phyloP scores from a whole-genome alignment of 2,329 filamentous ascomycete species.

The Zasmidium citrigriseum region DNA sequence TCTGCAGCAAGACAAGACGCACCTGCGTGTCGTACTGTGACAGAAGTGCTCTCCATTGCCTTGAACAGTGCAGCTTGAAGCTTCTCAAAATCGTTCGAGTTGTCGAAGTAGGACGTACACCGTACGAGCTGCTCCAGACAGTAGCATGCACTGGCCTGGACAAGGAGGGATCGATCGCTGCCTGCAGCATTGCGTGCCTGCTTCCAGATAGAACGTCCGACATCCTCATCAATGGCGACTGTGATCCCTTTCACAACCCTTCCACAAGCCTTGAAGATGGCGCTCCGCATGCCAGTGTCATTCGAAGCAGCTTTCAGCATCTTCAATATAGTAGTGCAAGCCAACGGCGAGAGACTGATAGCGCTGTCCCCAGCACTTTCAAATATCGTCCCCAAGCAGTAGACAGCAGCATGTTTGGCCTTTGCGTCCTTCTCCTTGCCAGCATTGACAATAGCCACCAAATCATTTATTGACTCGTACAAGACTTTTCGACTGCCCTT shows the following conservation, averaged over 20 bases:
- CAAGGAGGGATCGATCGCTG: constrained; percentile 79
- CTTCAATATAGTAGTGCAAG: constrained; percentile 72
- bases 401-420: constrained; percentile 82
- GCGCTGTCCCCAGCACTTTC: constrained; percentile 92
- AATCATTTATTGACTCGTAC: constrained; percentile 91
- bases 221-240: constrained; percentile 75
- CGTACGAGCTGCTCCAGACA: constrained; percentile 74
- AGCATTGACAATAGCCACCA: constrained; percentile 70
- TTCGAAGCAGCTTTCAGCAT: constrained; percentile 75
- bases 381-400: constrained; percentile 86
- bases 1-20: constrained; percentile 81
- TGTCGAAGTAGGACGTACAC: constrained; percentile 79
- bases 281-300: constrained; percentile 79
- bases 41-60: constrained; percentile 74
- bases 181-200: constrained; percentile 75
- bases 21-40: constrained; percentile 78
- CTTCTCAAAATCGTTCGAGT: constrained; percentile 86
- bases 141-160: constrained; percentile 75
- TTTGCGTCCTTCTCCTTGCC: constrained; percentile 81
- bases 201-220: constrained; percentile 93
- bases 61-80: constrained; percentile 83
- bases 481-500: constrained; percentile 88
- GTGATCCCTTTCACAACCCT: constrained; percentile 77
- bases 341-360: constrained; percentile 76
- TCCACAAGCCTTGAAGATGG: constrained; percentile 72